A percentile compares a stretch with the other conserved stretches of the same genome.
Conservation (phyloP, 257 asterid genomes). For the Dorcoceras hygrometricum region DNA sequence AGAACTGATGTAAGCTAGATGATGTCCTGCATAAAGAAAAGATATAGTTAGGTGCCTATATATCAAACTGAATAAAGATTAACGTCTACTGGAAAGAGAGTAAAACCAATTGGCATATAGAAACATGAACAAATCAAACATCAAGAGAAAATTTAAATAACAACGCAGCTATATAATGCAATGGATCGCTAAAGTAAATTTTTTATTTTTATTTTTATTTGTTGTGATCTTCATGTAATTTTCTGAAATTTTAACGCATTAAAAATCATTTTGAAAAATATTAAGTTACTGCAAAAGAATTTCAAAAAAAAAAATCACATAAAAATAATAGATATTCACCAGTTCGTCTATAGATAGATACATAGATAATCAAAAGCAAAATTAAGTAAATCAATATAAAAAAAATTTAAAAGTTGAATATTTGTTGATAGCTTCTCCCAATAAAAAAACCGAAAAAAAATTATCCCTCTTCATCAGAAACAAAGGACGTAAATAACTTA, state of each 20-base stretch:
- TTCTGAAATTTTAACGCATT: too few relatives aligned
- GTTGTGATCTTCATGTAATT: too few relatives aligned
- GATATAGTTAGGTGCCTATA: constrained; percentile 9
- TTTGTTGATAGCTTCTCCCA: constrained; percentile 17
- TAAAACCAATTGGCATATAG: background rate
- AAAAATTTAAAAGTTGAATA: background rate
- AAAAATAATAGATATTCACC: constrained; percentile 15
- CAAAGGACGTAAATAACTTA: constrained; percentile 17
- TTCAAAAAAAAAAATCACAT: background rate
- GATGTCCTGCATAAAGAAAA: constrained; percentile 38
- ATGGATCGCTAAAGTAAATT: background rate
- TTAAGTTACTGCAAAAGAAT: too few relatives aligned
- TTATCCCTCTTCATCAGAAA: background rate
- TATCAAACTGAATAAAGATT: background rate
- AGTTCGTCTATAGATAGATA: constrained; percentile 7
- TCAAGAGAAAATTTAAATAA: background rate
- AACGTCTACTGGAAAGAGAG: constrained; percentile 2
- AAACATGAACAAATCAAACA: background rate
- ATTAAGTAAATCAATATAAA: background rate
- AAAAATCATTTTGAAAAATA: background rate
- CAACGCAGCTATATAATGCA: background rate
- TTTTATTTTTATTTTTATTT: too few relatives aligned
- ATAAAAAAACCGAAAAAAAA: background rate
- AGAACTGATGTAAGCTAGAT: constrained; percentile 19
- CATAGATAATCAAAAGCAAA: too few relatives aligned